Percentiles rank a stretch among this genome's conserved stretches.
These are phyloP conservation scores for Chrysoporthe deuterocubensis DNA, from an alignment of 2,329 filamentous ascomycete species.

Conservation along the genomic window DNA sequence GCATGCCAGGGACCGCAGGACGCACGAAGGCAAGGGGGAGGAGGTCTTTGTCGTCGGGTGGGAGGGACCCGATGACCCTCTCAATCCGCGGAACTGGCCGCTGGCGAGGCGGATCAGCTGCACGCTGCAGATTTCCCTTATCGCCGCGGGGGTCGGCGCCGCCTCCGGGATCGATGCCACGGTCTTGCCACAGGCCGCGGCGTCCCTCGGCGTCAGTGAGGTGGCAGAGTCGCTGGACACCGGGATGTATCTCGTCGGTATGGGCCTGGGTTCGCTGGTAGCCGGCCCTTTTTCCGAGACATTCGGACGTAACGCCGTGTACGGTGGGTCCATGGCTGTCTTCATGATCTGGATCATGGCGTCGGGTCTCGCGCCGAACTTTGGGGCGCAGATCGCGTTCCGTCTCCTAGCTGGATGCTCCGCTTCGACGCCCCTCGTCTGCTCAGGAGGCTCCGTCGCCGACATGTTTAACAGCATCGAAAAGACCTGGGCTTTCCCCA, in stretches of 20 bases:
- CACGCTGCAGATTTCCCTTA: slow-evolving; percentile 48
- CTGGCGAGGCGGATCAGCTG: slow-evolving; percentile 39
- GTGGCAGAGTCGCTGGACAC: slow-evolving; percentile 55
- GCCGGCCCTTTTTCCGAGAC: slow-evolving; percentile 45
- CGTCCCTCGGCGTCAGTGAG: slow-evolving; percentile 51
- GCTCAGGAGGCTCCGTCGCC: slow-evolving; percentile 47
- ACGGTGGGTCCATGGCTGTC: slow-evolving; percentile 43
- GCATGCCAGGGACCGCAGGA: slow-evolving; percentile 34
- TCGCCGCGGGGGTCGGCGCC: slow-evolving; percentile 54
- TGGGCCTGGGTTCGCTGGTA: slow-evolving; percentile 43
- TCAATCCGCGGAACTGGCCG: slow-evolving; percentile 45
- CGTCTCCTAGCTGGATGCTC: slow-evolving; percentile 53
- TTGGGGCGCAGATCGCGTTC: slow-evolving; percentile 49
- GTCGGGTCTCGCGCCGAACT: slow-evolving; percentile 47
- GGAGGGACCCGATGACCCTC: slow-evolving; percentile 41
- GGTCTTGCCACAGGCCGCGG: slow-evolving; percentile 48
- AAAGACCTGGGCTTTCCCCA: slow-evolving; percentile 41
- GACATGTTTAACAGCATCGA: slow-evolving; percentile 44
- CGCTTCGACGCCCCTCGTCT: slow-evolving; percentile 49
- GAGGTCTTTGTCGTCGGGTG: slow-evolving; percentile 45
- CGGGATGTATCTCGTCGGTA: slow-evolving; percentile 42
- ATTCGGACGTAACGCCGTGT: slow-evolving; percentile 46
- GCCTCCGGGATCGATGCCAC: slow-evolving; percentile 58
- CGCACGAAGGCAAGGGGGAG: slow-evolving; percentile 33
- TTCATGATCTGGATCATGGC: slow-evolving; percentile 52